Evolutionary conservation across 2,329 filamentous ascomycete species (phyloP).

Genomic region (Cryphonectria japonica): DNA sequence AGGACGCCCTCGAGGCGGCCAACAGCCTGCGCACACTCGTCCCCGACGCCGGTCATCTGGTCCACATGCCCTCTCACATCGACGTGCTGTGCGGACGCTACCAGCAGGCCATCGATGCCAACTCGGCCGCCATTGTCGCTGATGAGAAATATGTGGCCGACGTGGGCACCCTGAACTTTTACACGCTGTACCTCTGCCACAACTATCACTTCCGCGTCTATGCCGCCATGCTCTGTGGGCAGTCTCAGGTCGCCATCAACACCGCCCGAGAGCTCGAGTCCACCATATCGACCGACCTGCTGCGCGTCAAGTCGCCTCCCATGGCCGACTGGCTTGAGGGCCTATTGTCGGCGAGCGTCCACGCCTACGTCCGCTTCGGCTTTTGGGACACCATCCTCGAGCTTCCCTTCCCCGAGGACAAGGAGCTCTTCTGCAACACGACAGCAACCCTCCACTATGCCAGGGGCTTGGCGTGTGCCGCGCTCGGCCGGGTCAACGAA

Average conservation of each 20-base stretch:
- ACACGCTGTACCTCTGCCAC: conserved; percentile 75
- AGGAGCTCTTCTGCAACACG: conserved; percentile 67
- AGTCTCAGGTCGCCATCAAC: conserved; percentile 64
- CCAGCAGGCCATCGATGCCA: conserved; percentile 66
- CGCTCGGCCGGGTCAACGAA: conserved; percentile 55
- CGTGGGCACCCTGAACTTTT: conserved; percentile 70
- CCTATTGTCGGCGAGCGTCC: conserved; percentile 68
- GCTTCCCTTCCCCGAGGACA: conserved; percentile 60
- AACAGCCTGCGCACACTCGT: conserved; percentile 66
- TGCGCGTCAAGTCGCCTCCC: conserved; percentile 67
- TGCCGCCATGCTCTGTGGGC: conserved; percentile 76
- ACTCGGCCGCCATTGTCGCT: conserved; percentile 66
- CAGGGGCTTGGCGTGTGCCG: conserved; percentile 68
- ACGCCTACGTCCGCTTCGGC: conserved; percentile 75
- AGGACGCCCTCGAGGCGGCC: conserved; percentile 63
- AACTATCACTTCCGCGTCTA: conserved; percentile 78
- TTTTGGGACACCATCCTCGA: conserved; percentile 68
- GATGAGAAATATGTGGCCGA: conserved; percentile 68
- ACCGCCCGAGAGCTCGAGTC: conserved; percentile 62
- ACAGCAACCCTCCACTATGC: conserved; percentile 72
- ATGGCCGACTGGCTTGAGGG: conserved; percentile 82
- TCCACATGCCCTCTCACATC: conserved; percentile 72
- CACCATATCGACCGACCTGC: conserved; percentile 64
- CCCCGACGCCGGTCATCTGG: conserved; percentile 70
- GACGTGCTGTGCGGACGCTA: conserved; percentile 77